Percentiles rank a stretch among this genome's conserved stretches.
These are phyloP conservation scores for Neurospora crassa DNA, from an alignment of 2,329 filamentous ascomycete genomes.

Conservation along the genomic window DNA sequence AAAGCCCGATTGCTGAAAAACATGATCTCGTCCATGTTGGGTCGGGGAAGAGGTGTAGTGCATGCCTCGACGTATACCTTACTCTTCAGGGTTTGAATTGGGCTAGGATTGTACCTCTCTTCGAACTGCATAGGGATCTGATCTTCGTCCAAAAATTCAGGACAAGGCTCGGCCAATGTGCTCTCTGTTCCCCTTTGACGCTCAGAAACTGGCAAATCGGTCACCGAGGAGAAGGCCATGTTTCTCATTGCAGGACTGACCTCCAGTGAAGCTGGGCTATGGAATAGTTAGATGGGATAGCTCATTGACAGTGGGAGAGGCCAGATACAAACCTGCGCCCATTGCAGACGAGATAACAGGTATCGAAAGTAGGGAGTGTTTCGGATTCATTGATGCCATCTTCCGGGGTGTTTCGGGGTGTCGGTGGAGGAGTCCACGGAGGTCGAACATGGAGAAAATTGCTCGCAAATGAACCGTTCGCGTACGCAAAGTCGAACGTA, in stretches of 20 bases:
- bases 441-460: conserved; percentile 6
- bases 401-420: conserved; percentile 9
- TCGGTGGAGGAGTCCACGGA: conserved; percentile 18
- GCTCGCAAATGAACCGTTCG: neutral
- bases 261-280: conserved; percentile 8
- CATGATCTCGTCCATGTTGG: conserved; percentile 2
- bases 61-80: conserved; percentile 2
- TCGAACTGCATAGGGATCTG: conserved; percentile 4
- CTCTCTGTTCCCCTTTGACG: neutral
- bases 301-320: neutral
- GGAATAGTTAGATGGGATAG: conserved; percentile 3
- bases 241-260: conserved; percentile 9
- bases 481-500: neutral
- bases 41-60: conserved; percentile 3
- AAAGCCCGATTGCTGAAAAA: neutral
- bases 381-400: conserved; percentile 1
- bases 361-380: neutral
- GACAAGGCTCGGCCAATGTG: neutral
- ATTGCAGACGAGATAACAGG: neutral
- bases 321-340: conserved; percentile 2
- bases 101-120: conserved; percentile 8
- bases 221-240: conserved; percentile 5
- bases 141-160: neutral
- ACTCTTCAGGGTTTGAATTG: conserved; percentile 1
- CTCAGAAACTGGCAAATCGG: neutral